Conservation (phyloP, 1,284 basidiomycete species). For the Cutaneotrichosporon dermatis region DNA sequence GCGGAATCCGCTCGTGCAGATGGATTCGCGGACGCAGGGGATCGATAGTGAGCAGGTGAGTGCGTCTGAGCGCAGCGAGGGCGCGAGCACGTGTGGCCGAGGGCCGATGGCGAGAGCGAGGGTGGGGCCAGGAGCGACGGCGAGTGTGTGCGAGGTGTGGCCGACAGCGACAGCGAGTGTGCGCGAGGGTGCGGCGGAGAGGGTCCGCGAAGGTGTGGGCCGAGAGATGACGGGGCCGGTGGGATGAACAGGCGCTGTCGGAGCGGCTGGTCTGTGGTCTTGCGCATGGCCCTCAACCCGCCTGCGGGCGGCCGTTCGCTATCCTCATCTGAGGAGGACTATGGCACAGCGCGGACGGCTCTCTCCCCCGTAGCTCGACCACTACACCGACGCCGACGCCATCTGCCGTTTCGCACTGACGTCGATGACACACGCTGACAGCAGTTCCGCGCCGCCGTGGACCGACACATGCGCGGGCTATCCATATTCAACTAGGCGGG, state of each 20-base stretch:
- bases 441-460: constrained; percentile 75
- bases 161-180: no score
- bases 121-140: neutral
- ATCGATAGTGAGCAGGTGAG: constrained; percentile 72
- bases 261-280: no score
- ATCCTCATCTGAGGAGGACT: no score
- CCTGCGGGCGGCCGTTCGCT: no score
- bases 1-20: constrained; percentile 76
- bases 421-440: constrained; percentile 2
- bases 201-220: no score
- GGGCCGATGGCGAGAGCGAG: neutral
- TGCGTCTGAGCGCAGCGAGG: neutral
- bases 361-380: neutral
- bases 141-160: neutral
- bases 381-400: neutral
- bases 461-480: constrained; percentile 60
- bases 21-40: constrained; percentile 74
- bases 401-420: neutral
- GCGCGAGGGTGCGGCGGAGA: no score
- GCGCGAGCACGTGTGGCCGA: no score
- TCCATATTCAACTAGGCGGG: constrained; percentile 38
- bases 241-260: no score
- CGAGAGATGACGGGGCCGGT: no score
- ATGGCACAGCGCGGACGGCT: no score
- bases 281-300: no score